Evolutionary conservation across 257 asterid genomes (phyloP).

Genomic region (Nicotiana undulata): DNA sequence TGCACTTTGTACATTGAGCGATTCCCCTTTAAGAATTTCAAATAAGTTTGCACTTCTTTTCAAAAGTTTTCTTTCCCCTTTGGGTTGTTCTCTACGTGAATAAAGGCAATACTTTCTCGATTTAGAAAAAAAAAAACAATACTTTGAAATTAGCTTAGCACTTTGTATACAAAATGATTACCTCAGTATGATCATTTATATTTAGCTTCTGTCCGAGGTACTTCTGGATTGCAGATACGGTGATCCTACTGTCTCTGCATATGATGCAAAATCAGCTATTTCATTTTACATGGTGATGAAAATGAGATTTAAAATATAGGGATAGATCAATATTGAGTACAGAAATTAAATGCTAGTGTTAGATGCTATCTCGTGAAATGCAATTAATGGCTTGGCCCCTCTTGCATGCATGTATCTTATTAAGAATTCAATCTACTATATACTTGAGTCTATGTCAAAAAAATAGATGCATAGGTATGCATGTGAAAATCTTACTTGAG

Average conservation of each 20-base stretch:
- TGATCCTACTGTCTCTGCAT: neutral
- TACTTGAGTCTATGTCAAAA: neutral
- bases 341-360: neutral
- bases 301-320: neutral
- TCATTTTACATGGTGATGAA: neutral
- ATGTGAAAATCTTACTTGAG: neutral
- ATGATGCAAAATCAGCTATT: neutral
- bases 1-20: neutral
- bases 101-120: neutral
- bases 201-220: neutral
- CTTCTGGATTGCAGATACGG: neutral
- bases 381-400: neutral
- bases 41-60: neutral
- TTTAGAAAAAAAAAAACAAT: neutral
- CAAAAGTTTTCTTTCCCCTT: neutral
- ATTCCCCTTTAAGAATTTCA: neutral
- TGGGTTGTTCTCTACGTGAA: neutral
- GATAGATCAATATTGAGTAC: neutral
- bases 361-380: neutral
- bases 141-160: neutral
- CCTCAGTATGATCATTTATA: neutral
- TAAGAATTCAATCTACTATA: neutral
- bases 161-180: neutral
- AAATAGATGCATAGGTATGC: neutral
- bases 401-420: neutral